phyloP scores from a whole-genome alignment of 2,329 filamentous ascomycete genomes.

The Alternaria infectoria region DNA sequence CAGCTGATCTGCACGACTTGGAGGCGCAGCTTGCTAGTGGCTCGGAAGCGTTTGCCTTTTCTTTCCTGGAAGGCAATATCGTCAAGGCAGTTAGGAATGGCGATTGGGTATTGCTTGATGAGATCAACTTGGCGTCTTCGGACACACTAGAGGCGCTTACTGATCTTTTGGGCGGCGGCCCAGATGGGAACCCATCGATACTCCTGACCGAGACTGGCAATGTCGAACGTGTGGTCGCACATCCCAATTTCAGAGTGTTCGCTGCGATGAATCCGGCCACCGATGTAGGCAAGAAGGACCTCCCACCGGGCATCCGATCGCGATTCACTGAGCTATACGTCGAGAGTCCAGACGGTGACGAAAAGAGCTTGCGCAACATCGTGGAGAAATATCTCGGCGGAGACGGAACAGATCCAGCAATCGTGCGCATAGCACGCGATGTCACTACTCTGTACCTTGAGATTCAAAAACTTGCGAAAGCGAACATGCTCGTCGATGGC shows the following conservation, averaged over 20 bases:
- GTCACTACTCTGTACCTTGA: constrained; percentile 87
- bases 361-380: constrained; percentile 85
- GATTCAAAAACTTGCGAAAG: constrained; percentile 79
- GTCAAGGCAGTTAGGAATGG: constrained; percentile 95
- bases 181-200: constrained; percentile 76
- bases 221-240: constrained; percentile 85
- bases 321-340: constrained; percentile 97
- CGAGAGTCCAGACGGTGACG: constrained; percentile 82
- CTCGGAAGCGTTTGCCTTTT: constrained; percentile 83
- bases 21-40: constrained; percentile 78
- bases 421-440: constrained; percentile 73
- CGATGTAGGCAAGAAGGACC: constrained; percentile 93
- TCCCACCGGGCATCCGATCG: constrained; percentile 86
- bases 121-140: constrained; percentile 94
- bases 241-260: constrained; percentile 94
- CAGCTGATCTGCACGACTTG: constrained; percentile 75
- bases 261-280: constrained; percentile 99
- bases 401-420: constrained; percentile 69
- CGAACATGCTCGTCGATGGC: constrained; percentile 89
- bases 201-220: constrained; percentile 92
- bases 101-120: constrained; percentile 95
- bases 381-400: constrained; percentile 86
- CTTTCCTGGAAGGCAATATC: constrained; percentile 94
- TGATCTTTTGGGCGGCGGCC: constrained; percentile 79
- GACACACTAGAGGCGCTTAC: constrained; percentile 95